Base-by-base conservation (phyloP, 2,329 filamentous ascomycete species). In the Xylogone sp. region DNA sequence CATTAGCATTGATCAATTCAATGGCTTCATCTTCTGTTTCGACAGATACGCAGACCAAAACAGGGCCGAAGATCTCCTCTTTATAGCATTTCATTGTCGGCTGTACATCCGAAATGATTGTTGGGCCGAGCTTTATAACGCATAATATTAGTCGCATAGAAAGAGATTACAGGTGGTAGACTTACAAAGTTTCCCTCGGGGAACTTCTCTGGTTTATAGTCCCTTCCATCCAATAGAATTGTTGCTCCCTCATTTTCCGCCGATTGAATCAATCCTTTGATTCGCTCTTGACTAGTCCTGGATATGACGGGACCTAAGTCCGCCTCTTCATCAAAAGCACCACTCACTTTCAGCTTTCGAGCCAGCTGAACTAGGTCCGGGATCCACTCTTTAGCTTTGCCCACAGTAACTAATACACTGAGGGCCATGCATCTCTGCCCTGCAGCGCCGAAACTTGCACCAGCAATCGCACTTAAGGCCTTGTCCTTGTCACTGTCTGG, bases 401-500 rank as follows among this genome's bases (percentile, higher is more conserved):
- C 88, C 19, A 92, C 84, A 73, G 89, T 83, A 62, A 92, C 88
- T 16, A 90, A 75, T 1, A 87, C 90, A 66, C 84, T 89, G 53
- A 92, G 75, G 16, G 88, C 88, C 88, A 92, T 92, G 72, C 88
- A 92, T 53, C 88, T 78, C 75, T 92, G 88, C 21, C 88, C 88
- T n/a, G 88, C 88, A 55, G 88, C 88, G 56, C 88, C 88, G 59
- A 92, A 92, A 13, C 88, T 88, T 19, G 88, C 88, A 56, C 88
- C 88, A 6, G 87, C 80, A 55, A 92, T 87, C 43, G 86, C 84
- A 73, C 91, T 91, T 65, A 92, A 73, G 60, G 90, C 88, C 62
- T 90, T 86, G 75, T 92, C 90, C 81, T 90, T 91, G 77, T 91
- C 90, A 77, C 83, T 87, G 73, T 92, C 88, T 7, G 88, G 88